These are phyloP conservation scores for Falciphora oryzae DNA, from an alignment of 2,329 filamentous ascomycete genomes.

Conservation along the genomic window DNA sequence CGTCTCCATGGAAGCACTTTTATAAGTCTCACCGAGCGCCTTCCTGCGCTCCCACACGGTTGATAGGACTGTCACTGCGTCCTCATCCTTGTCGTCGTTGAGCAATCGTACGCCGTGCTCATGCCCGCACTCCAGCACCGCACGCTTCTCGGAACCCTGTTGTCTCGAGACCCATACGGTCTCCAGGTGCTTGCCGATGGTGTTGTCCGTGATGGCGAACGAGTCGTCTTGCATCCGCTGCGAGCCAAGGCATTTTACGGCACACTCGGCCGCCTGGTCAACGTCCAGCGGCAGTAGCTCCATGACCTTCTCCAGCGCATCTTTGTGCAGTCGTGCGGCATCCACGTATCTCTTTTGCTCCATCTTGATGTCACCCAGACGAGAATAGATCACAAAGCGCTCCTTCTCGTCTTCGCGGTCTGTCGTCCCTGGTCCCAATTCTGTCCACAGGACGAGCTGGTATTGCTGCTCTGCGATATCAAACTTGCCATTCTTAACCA, in stretches of 20 bases:
- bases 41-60: constrained; percentile 11
- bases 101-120: constrained; percentile 11
- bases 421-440: neutral
- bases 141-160: constrained; percentile 2
- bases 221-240: constrained; percentile 9
- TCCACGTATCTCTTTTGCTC: constrained; percentile 10
- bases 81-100: constrained; percentile 6
- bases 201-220: constrained; percentile 7
- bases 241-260: constrained; percentile 5
- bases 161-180: constrained; percentile 8
- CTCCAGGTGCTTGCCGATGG: constrained; percentile 8
- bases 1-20: constrained; percentile 8
- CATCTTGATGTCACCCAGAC: constrained; percentile 9
- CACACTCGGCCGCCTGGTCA: constrained; percentile 9
- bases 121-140: constrained; percentile 10
- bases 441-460: constrained; percentile 4
- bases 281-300: constrained; percentile 9
- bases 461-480: constrained; percentile 9
- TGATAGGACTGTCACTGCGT: constrained; percentile 5
- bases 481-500: constrained; percentile 9
- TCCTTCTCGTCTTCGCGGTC: constrained; percentile 10
- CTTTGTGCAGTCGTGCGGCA: constrained; percentile 2
- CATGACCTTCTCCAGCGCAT: constrained; percentile 10
- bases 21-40: neutral
- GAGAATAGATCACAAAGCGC: constrained; percentile 6